phyloP scores from a whole-genome alignment of 768 basidiomycete genomes.

The Auricularia heimuer region DNA sequence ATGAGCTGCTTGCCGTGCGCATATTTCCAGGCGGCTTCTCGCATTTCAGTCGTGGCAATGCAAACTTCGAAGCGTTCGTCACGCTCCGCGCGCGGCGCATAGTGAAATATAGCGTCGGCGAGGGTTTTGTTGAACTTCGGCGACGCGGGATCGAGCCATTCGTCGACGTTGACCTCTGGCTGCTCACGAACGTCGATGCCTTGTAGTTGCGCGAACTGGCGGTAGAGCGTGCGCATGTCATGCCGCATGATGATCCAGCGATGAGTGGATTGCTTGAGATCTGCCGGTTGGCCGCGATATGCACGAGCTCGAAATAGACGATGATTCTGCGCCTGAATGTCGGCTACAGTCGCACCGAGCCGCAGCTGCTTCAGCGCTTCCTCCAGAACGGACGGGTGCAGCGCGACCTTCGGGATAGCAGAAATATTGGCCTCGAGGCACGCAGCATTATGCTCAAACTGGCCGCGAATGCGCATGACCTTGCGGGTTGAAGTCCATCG shows the following conservation, averaged over 20 bases:
- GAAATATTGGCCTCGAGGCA: slow-evolving; percentile 15
- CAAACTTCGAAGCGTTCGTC: slow-evolving; percentile 7
- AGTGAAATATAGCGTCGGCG: slow-evolving; percentile 8
- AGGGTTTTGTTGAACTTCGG: slow-evolving; percentile 6
- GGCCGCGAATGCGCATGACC: slow-evolving; percentile 18
- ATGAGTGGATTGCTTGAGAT: slow-evolving; percentile 7
- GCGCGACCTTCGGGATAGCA: slow-evolving; percentile 20
- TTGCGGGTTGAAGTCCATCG: slow-evolving; percentile 5
- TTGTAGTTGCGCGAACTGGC: background rate
- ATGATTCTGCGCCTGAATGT: slow-evolving; percentile 12
- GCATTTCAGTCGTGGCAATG: slow-evolving; percentile 7
- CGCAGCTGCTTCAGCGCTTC: slow-evolving; percentile 5
- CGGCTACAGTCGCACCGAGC: slow-evolving; percentile 9
- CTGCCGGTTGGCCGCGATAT: slow-evolving; percentile 3
- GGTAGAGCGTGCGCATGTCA: slow-evolving; percentile 7
- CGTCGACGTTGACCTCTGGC: slow-evolving; percentile 6
- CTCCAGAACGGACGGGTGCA: slow-evolving; percentile 24
- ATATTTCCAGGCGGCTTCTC: slow-evolving; percentile 8
- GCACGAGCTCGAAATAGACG: background rate
- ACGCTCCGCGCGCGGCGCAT: background rate
- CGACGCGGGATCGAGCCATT: slow-evolving; percentile 6
- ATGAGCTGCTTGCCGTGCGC: slow-evolving; percentile 7
- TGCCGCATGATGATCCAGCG: slow-evolving; percentile 13
- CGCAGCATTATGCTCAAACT: slow-evolving; percentile 19
- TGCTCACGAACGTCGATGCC: background rate